Conservation (phyloP, 129 eudicot species). For the Oenanthe sinensis region DNA sequence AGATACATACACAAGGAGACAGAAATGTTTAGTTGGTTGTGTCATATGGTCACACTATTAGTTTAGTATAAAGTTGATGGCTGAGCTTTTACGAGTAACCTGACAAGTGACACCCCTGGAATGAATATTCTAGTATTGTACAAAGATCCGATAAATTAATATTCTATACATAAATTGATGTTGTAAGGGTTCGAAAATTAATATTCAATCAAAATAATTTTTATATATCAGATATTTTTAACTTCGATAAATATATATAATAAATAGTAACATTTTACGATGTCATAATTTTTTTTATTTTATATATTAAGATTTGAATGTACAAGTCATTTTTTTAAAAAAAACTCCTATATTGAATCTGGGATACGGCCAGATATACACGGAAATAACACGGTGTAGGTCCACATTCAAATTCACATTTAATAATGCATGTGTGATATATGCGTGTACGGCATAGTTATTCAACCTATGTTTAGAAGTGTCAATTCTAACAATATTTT, state of each 20-base stretch:
- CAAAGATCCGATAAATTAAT: no score
- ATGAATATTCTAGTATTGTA: background rate
- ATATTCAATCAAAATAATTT: no score
- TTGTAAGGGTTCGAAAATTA: background rate
- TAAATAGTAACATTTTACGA: no score
- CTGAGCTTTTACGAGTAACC: background rate
- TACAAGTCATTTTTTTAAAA: no score
- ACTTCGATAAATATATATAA: no score
- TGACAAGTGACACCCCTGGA: background rate
- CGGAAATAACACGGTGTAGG: constrained; percentile 15
- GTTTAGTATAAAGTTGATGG: background rate
- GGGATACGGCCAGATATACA: constrained; percentile 1
- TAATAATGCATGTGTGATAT: background rate
- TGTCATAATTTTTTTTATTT: no score
- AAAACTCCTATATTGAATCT: no score
- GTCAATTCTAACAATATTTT: no score
- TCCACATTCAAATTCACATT: background rate
- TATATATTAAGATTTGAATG: no score
- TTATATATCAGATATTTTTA: no score
- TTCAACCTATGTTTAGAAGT: no score
- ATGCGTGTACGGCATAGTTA: background rate
- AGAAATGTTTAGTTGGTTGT: background rate
- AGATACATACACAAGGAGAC: background rate
- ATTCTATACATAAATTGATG: no score
- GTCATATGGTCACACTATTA: background rate